Evolutionary conservation across 2,329 filamentous ascomycete genomes (phyloP).

Genomic region (Colletotrichum abscissum): DNA sequence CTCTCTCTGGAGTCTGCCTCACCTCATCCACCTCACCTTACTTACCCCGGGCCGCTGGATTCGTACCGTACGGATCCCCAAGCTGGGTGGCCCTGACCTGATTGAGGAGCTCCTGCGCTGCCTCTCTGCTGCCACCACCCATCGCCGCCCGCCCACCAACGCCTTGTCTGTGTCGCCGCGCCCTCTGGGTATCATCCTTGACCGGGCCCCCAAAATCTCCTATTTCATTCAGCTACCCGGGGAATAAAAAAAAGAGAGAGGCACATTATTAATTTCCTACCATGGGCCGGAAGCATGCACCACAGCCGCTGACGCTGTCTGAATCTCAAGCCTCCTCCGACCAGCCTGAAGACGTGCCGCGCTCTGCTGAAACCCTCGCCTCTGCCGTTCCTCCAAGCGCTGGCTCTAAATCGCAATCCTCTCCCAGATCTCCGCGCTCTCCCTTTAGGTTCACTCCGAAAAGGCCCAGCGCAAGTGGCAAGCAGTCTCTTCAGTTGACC

Average conservation of each 20-base stretch:
- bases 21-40: background rate
- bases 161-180: slow-evolving; percentile 17
- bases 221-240: slow-evolving; percentile 14
- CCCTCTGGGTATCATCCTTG: slow-evolving; percentile 13
- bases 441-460: slow-evolving; percentile 57
- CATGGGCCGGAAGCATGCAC: slow-evolving; percentile 70
- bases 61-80: slow-evolving; percentile 28
- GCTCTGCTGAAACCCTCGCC: slow-evolving; percentile 45
- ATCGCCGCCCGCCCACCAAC: background rate
- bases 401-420: slow-evolving; percentile 53
- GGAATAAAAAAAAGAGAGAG: background rate
- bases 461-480: slow-evolving; percentile 38
- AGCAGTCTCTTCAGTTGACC: slow-evolving; percentile 32
- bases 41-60: slow-evolving; percentile 4
- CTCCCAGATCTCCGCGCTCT: slow-evolving; percentile 56
- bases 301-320: slow-evolving; percentile 67
- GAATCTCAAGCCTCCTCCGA: slow-evolving; percentile 49
- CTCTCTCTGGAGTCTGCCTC: background rate
- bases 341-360: slow-evolving; percentile 41
- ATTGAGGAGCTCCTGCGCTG: slow-evolving; percentile 12
- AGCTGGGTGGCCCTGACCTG: slow-evolving; percentile 11
- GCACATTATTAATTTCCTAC: slow-evolving; percentile 31
- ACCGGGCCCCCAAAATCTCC: slow-evolving; percentile 35
- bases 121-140: background rate
- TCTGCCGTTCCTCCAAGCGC: slow-evolving; percentile 44